Conservation (phyloP, 441 rosid species). For the Brassica balearica region DNA sequence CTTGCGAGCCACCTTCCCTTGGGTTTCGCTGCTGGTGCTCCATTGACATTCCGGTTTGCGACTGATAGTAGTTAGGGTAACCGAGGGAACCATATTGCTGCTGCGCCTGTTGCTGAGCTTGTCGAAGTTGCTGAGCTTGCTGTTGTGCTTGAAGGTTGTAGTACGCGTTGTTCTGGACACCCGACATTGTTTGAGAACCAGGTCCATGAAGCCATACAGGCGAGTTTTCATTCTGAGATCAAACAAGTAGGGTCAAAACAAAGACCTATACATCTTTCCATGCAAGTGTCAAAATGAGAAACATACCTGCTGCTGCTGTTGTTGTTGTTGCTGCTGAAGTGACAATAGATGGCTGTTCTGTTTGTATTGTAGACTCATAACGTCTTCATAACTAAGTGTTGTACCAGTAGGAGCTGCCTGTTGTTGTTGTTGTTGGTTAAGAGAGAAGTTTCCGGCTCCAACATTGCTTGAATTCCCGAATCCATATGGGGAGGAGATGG, state of each 20-base stretch:
- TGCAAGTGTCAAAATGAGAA: not conserved
- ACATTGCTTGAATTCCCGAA: slow-evolving; percentile 72
- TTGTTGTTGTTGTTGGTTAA: slow-evolving; percentile 32
- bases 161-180: slow-evolving; percentile 70
- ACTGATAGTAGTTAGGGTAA: slow-evolving; percentile 82
- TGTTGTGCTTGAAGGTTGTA: slow-evolving; percentile 89
- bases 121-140: slow-evolving; percentile 76
- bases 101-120: slow-evolving; percentile 54
- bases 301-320: slow-evolving; percentile 13
- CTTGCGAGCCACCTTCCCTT: slow-evolving; percentile 72
- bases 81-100: slow-evolving; percentile 79
- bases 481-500: slow-evolving; percentile 80
- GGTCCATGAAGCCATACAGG: slow-evolving; percentile 90
- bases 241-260: slow-evolving; percentile 13
- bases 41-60: slow-evolving; percentile 66
- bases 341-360: not conserved
- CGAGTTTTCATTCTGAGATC: slow-evolving; percentile 72
- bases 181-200: slow-evolving; percentile 76
- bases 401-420: slow-evolving; percentile 1
- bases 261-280: not conserved
- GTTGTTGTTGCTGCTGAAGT: slow-evolving; percentile 9
- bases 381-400: not conserved
- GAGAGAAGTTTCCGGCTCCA: slow-evolving; percentile 71
- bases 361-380: slow-evolving; percentile 3
- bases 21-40: slow-evolving; percentile 76